Base-by-base conservation (phyloP, 805 yeast genomes). In the Millerago galiae region DNA sequence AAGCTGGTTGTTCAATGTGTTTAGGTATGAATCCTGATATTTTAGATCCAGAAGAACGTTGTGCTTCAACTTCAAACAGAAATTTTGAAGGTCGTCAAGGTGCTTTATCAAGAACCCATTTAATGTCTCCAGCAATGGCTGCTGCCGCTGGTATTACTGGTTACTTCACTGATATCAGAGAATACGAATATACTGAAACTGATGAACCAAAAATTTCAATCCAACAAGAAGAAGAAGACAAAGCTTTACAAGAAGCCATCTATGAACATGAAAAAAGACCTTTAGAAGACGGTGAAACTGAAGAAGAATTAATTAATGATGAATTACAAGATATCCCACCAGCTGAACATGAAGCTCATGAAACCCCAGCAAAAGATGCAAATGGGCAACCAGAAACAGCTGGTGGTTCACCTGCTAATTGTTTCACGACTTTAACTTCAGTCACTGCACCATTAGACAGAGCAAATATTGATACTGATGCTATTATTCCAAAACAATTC, bases 1-100 rank as follows among this genome's bases (percentile, higher is more conserved):
- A 93, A 71, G 98, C 99, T 52, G 99, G 99, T 48, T 93, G 99
- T 70, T 91, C 98, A 34, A 93, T 93, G 99, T 93, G 99, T 71
- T 76, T 93, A 41, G 99, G 99, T 66, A 93, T 93, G 99, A 93
- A 93, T 70, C 97, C 98, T 34, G 99, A 93, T 71, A 91, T 93
- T 56, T 76, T 93, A 60, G 77, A 81, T 48, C 99, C 99, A 33
- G 79, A 84, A 60, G 99, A 93, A 68, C 81, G 99, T 70, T 93
- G 99, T 72, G 99, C 99, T 8, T 90, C 98, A 12, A 93, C 99
- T 15, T 91, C 98, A 17, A 93, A 93, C 75, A 84, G 99, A 76
- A 93, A 93, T 71, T 93, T 93, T 61, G 97, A 91, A 67, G 99
- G 99, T 57, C 90, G 99, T 68, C 99, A 93, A 74, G 99, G 99